Conservation (phyloP, 768 basidiomycete genomes). For the Boletus rubroflammeus region DNA sequence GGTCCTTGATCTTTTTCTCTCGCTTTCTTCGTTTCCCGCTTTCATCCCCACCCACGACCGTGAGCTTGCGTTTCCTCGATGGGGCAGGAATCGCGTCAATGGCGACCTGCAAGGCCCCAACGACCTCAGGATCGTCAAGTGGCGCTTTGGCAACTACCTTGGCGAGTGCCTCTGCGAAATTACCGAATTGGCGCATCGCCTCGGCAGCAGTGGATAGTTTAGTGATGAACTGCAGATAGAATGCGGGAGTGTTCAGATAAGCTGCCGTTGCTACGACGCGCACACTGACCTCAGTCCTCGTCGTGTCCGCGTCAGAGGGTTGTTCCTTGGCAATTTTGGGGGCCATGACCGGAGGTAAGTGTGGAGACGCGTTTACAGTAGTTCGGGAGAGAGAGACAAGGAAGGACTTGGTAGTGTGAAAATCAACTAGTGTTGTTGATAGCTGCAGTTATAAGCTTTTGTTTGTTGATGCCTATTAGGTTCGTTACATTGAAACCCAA, state of each 20-base stretch:
- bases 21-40: constrained; percentile 34
- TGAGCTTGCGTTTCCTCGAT: constrained; percentile 52
- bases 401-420: constrained; percentile 38
- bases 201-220: constrained; percentile 57
- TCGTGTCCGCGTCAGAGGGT: constrained; percentile 23
- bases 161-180: constrained; percentile 58
- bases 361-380: constrained; percentile 27
- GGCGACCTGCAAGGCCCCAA: constrained; percentile 27
- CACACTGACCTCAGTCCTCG: constrained; percentile 30
- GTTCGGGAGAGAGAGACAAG: constrained; percentile 31
- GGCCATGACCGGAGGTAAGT: constrained; percentile 17
- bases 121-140: constrained; percentile 30
- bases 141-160: constrained; percentile 41
- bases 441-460: constrained; percentile 38
- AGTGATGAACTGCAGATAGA: constrained; percentile 46
- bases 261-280: constrained; percentile 6
- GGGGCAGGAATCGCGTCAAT: constrained; percentile 31
- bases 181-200: constrained; percentile 60
- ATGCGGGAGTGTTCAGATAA: constrained; percentile 23
- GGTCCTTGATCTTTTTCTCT: constrained; percentile 73
- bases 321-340: constrained; percentile 28
- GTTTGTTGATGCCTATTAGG: constrained; percentile 39
- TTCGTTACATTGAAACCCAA: constrained; percentile 36
- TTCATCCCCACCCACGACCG: constrained; percentile 32
- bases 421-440: constrained; percentile 38